Base-by-base conservation (phyloP, 2,329 filamentous ascomycete species). In the Zalaria obscura region DNA sequence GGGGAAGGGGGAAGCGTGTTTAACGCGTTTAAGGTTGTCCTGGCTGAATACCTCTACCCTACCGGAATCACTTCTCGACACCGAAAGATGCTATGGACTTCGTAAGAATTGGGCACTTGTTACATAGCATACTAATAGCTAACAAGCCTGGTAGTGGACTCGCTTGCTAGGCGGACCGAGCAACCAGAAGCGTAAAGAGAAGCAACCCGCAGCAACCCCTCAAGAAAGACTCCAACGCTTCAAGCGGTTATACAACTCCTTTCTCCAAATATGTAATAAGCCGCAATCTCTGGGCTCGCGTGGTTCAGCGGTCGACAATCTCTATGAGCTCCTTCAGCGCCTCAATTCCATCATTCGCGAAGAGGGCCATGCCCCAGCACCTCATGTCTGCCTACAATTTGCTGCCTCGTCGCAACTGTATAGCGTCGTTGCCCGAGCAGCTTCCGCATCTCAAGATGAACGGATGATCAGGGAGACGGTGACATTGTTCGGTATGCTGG, bases 301-400 rank as follows among this genome's bases (percentile, higher is more conserved):
- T 48, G 64, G 66, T 37, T 64, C 68, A 36, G 66, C 72, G 25
- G 57, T 70, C 36, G 61, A 60, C 10, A 60, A 57, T 56, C 71
- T 76, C 43, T 66, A 70, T 42, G 62, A 61, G 45, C 69, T 65
- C 47, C 67, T 80, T 47, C 68, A 74, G 46, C 68, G 70, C 38
- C 60, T 80, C 26, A 73, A 72, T 45, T 64, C 67, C 50, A 80
- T 93, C 53, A 78, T 96, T 48, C 80, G 77, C 64, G 87, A 95
- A 65, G 89, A 96, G 65, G 84, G 83, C 45, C 82, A 87, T 50
- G 79, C 86, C 35, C 86, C 88, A 4, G 74, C 87, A 26, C 89
- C 89, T 5, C 89, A 96, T 61, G 83, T 88, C 3, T 98, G 91
- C 65, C 83, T 96, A 32, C 73, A 80, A 52, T 95, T 89, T 63